Conservation (phyloP, 2,329 filamentous ascomycete genomes). For the Penicillium sp. region DNA sequence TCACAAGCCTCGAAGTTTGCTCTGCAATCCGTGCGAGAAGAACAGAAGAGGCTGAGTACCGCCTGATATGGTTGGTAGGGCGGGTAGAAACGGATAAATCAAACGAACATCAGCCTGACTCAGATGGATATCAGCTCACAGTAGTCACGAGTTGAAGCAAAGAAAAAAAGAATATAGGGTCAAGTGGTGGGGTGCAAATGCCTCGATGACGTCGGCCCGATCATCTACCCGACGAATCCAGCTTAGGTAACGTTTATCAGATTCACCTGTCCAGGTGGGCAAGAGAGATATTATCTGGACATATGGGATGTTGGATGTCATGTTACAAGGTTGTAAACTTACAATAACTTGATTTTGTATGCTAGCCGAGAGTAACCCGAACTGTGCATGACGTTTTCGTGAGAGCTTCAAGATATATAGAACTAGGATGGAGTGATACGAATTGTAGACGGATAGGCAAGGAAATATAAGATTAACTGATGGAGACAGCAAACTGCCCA, state of each 20-base stretch:
- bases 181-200: constrained; percentile 16
- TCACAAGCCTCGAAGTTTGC: constrained; percentile 2
- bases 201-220: constrained; percentile 28
- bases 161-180: constrained; percentile 3
- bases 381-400: no score
- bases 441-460: not conserved
- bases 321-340: not conserved
- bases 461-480: constrained; percentile 2
- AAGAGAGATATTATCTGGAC: not conserved
- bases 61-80: not conserved
- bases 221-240: constrained; percentile 8
- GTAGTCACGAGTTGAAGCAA: constrained; percentile 11
- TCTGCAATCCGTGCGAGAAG: not conserved
- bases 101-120: constrained; percentile 5
- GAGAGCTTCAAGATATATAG: not conserved
- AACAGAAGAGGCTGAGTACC: constrained; percentile 8
- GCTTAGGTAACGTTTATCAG: constrained; percentile 1
- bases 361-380: not conserved
- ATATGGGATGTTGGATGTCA: not conserved
- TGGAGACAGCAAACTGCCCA: not conserved
- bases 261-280: not conserved
- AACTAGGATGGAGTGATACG: not conserved
- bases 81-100: not conserved
- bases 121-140: constrained; percentile 10
- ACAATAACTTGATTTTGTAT: not conserved